Conservation (phyloP, 78 protist species). For the Dictyostelium citrinum region DNA sequence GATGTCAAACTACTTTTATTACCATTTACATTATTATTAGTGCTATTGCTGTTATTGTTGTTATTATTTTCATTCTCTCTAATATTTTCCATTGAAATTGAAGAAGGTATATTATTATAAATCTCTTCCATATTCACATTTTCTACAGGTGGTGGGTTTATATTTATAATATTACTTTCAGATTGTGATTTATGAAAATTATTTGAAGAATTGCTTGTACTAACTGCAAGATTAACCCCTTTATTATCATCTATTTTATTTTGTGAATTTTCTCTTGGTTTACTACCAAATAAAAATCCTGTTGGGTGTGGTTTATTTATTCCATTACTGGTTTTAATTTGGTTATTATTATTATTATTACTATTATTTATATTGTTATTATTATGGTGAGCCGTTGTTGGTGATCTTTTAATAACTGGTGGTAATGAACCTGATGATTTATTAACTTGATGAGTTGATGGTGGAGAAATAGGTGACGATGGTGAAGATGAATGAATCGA, state of each 20-base stretch:
- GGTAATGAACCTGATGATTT: neutral
- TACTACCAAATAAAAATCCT: neutral
- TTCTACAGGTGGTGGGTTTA: neutral
- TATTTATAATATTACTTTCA: neutral
- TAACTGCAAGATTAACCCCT: neutral
- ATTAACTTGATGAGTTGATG: neutral
- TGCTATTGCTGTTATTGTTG: neutral
- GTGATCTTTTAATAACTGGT: neutral
- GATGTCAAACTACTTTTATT: neutral
- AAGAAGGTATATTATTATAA: neutral
- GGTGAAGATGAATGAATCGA: neutral
- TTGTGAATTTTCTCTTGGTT: conserved; percentile 2
- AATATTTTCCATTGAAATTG: conserved; percentile 3
- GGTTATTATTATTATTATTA: neutral
- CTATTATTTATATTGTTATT: neutral
- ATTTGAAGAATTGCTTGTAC: neutral
- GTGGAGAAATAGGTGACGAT: neutral
- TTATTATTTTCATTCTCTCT: neutral
- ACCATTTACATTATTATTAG: neutral
- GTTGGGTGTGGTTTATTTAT: neutral
- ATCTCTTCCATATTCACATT: neutral
- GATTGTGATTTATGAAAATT: neutral
- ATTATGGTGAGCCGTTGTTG: neutral
- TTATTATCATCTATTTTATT: conserved; percentile 1
- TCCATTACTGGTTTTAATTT: neutral